phyloP scores from a whole-genome alignment of 768 basidiomycete genomes.

The Suillus occidentalis region DNA sequence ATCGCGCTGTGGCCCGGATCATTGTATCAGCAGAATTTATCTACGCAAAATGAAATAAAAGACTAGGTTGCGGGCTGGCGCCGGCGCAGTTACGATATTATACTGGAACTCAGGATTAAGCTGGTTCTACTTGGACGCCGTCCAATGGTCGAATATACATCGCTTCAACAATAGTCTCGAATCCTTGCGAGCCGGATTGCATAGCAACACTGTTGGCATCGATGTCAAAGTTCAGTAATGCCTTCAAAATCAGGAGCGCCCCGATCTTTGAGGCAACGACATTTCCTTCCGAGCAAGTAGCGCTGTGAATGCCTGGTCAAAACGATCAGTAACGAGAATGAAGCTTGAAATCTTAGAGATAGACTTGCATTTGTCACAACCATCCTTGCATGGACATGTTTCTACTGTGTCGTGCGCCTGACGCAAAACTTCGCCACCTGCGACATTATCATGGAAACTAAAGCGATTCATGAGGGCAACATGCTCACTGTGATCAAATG shows the following conservation, averaged over 20 bases:
- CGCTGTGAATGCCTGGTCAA: constrained; percentile 63
- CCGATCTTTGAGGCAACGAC: constrained; percentile 73
- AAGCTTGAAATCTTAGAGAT: background rate
- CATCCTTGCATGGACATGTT: constrained; percentile 63
- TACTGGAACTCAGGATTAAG: too few relatives aligned
- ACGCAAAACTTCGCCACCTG: constrained; percentile 57
- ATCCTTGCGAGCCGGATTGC: constrained; percentile 27
- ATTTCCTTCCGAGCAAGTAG: constrained; percentile 69
- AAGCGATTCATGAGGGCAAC: background rate
- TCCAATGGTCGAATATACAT: constrained; percentile 43
- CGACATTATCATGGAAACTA: background rate
- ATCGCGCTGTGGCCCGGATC: background rate
- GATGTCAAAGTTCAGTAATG: constrained; percentile 50
- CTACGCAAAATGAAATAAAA: too few relatives aligned
- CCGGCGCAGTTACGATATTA: background rate
- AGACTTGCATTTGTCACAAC: constrained; percentile 67
- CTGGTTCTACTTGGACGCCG: constrained; percentile 48
- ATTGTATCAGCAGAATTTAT: background rate
- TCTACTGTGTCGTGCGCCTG: constrained; percentile 60
- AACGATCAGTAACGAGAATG: background rate
- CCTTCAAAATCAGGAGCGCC: constrained; percentile 64
- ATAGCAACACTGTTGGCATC: constrained; percentile 38
- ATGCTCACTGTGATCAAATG: constrained; percentile 73
- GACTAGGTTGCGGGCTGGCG: background rate
- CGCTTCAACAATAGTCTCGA: constrained; percentile 57